Percentiles rank a stretch among this genome's conserved stretches.
phyloP scores from a whole-genome alignment of 225 moss, liverwort and hornwort species.

The Bryoerythrophyllum caledonicum region DNA sequence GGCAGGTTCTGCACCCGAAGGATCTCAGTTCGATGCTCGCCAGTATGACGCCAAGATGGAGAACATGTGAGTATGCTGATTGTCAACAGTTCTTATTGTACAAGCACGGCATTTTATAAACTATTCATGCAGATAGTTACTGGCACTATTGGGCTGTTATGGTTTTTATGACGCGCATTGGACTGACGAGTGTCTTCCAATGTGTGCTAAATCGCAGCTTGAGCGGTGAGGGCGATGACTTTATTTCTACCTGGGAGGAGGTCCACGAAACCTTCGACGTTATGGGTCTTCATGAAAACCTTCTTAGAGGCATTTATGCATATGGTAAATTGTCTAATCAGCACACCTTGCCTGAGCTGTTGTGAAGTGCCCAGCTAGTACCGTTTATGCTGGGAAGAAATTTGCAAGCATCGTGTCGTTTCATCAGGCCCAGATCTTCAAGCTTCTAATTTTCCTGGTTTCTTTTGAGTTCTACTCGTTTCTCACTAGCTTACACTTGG shows the following conservation, averaged over 20 bases:
- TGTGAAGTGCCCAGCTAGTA: too few species aligned
- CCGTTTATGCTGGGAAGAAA: too few species aligned
- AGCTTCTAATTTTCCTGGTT: background rate
- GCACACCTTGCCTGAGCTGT: too few species aligned
- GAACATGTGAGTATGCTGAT: conserved; percentile 55
- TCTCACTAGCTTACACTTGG: too few species aligned
- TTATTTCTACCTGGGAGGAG: conserved; percentile 70
- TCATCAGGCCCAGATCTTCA: too few species aligned
- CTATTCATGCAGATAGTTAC: too few species aligned
- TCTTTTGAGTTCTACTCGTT: too few species aligned
- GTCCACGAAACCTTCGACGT: conserved; percentile 67
- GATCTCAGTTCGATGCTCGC: conserved; percentile 83
- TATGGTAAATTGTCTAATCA: conserved; percentile 59
- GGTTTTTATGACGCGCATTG: too few species aligned
- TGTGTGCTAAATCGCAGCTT: conserved; percentile 30
- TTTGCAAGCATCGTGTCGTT: too few species aligned
- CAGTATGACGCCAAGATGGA: conserved; percentile 91
- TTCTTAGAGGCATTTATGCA: conserved; percentile 66
- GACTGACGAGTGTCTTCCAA: background rate
- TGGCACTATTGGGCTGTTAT: too few species aligned
- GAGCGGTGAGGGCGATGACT: conserved; percentile 56
- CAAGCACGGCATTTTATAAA: too few species aligned
- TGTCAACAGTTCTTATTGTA: too few species aligned
- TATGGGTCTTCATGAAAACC: conserved; percentile 63
- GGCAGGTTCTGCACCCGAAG: conserved; percentile 76